Conservation (phyloP, 2,329 filamentous ascomycete species). For the Beauveria caledonica region DNA sequence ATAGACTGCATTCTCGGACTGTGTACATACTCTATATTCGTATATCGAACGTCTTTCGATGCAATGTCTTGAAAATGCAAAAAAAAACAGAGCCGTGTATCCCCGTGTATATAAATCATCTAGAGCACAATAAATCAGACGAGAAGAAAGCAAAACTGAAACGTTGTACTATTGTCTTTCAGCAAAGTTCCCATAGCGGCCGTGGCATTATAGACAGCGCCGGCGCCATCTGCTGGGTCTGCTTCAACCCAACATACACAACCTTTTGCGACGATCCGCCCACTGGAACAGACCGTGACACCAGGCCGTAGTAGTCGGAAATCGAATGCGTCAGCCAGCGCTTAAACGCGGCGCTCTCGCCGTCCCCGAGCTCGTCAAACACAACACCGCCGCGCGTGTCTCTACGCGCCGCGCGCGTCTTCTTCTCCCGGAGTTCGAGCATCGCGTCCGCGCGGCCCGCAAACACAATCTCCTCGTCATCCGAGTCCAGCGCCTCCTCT, state of each 20-base stretch:
- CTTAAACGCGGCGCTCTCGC: slow-evolving; percentile 66
- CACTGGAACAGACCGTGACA: slow-evolving; percentile 71
- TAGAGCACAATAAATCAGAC: background rate
- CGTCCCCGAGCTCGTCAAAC: slow-evolving; percentile 70
- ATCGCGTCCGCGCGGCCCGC: slow-evolving; percentile 62
- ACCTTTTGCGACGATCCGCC: slow-evolving; percentile 64
- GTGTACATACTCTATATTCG: background rate
- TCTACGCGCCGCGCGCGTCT: slow-evolving; percentile 42
- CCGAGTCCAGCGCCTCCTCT: slow-evolving; percentile 18
- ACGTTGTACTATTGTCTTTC: slow-evolving; percentile 13
- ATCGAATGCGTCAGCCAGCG: slow-evolving; percentile 92
- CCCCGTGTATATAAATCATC: background rate
- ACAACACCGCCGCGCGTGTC: slow-evolving; percentile 48
- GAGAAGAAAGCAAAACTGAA: background rate
- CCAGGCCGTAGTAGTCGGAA: slow-evolving; percentile 82
- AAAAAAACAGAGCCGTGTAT: background rate
- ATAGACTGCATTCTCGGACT: background rate
- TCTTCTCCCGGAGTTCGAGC: slow-evolving; percentile 31
- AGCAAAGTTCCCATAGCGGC: slow-evolving; percentile 57
- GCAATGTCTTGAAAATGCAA: background rate
- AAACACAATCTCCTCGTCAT: slow-evolving; percentile 87
- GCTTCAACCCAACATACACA: slow-evolving; percentile 72
- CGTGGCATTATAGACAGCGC: slow-evolving; percentile 40
- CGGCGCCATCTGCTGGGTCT: slow-evolving; percentile 25
- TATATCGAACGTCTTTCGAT: background rate